Percentiles rank a stretch among this genome's conserved stretches.
These are phyloP conservation scores for Cladobotryum protrusum DNA, from an alignment of 2,329 filamentous ascomycete genomes.

Conservation along the genomic window DNA sequence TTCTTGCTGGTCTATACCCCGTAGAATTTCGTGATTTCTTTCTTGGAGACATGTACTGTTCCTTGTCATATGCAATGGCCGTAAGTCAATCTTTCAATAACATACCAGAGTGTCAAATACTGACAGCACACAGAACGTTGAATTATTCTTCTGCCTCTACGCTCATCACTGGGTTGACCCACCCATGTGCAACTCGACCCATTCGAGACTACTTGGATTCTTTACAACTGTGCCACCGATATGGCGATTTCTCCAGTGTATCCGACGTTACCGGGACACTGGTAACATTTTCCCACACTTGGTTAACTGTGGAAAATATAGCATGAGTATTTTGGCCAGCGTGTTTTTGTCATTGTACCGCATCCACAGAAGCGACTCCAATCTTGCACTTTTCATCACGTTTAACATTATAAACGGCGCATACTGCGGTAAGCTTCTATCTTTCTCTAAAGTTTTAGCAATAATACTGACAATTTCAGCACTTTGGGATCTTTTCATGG, in stretches of 20 bases:
- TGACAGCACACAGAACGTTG: conserved; percentile 60
- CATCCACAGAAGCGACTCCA: conserved; percentile 51
- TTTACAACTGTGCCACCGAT: conserved; percentile 77
- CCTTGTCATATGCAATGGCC: conserved; percentile 80
- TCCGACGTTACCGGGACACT: conserved; percentile 84
- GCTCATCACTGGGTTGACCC: conserved; percentile 70
- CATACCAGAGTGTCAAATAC: background rate
- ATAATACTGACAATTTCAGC: conserved; percentile 33
- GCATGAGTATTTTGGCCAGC: conserved; percentile 74
- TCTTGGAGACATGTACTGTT: conserved; percentile 95
- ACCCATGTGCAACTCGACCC: conserved; percentile 72
- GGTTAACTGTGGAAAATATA: conserved; percentile 88
- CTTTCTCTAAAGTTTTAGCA: background rate
- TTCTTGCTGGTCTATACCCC: conserved; percentile 80
- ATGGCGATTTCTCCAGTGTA: conserved; percentile 85
- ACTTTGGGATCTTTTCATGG: conserved; percentile 93
- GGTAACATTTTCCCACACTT: conserved; percentile 85
- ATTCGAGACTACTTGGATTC: conserved; percentile 81
- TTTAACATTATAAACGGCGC: conserved; percentile 77
- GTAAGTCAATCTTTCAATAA: conserved; percentile 45
- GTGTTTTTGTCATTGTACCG: conserved; percentile 78
- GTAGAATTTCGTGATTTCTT: conserved; percentile 98
- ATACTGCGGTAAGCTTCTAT: conserved; percentile 62
- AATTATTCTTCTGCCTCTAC: conserved; percentile 92
- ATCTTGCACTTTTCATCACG: conserved; percentile 68